Conservation (phyloP, 441 rosid genomes). For the Populus hybrid region DNA sequence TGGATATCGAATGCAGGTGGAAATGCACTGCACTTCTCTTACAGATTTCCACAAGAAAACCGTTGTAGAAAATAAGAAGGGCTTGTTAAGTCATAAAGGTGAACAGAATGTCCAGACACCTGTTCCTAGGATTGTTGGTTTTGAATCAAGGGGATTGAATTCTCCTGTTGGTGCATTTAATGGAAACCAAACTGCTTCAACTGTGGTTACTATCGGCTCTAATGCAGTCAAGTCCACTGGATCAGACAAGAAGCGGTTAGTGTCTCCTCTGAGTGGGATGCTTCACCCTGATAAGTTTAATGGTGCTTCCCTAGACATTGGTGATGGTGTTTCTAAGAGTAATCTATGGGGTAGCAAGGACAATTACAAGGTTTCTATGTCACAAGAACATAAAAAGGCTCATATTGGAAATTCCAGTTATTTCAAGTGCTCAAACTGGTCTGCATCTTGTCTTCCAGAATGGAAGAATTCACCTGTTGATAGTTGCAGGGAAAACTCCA, state of each 20-base stretch:
- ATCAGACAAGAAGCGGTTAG: conserved; percentile 41
- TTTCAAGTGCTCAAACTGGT: conserved; percentile 24
- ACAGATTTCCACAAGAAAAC: conserved; percentile 37
- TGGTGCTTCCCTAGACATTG: conserved; percentile 35
- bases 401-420: conserved; percentile 32
- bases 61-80: conserved; percentile 29
- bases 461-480: conserved; percentile 26
- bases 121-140: conserved; percentile 44
- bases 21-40: conserved; percentile 35
- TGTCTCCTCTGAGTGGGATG: conserved; percentile 49
- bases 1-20: conserved; percentile 33
- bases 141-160: conserved; percentile 36
- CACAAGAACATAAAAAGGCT: conserved; percentile 53
- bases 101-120: conserved; percentile 32
- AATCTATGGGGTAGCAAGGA: conserved; percentile 16
- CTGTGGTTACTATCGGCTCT: conserved; percentile 24
- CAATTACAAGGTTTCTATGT: conserved; percentile 17
- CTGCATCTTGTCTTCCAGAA: conserved; percentile 23
- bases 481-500: conserved; percentile 23
- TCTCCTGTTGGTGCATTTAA: conserved; percentile 23
- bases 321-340: conserved; percentile 22
- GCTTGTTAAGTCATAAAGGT: conserved; percentile 30
- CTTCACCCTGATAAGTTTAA: conserved; percentile 39
- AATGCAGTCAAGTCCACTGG: conserved; percentile 31
- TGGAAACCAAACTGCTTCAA: conserved; percentile 30